Evolutionary conservation across 2,329 filamentous ascomycete genomes (phyloP), one percentile per base, ranked within the genome.

Genomic region (Orbilia javanica): DNA sequence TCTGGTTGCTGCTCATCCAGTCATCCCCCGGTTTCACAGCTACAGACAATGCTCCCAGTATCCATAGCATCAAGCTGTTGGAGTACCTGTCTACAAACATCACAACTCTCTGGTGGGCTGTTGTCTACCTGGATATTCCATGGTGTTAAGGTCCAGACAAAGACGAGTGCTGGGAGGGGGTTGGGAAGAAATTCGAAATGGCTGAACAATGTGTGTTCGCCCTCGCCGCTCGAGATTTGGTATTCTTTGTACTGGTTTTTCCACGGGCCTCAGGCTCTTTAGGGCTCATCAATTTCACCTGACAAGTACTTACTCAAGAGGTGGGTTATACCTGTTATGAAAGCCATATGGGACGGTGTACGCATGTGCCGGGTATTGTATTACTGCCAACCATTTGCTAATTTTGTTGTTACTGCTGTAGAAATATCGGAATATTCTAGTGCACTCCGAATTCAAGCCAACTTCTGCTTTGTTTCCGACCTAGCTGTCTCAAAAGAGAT

Each of bases 381-480:
- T 8, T 42, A 27, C 20, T 20, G 20, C 55, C 13, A 60, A 60
- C 18, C 27, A 4, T 10, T n/a, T 42, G 18, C 34, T 42, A 27
- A 25, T 27, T 0, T n/a, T 60, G 31, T 34, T 64, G 27, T 13
- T 13, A 6, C 29, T 27, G 8, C 29, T 42, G 11, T 53, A 52
- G 34, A 44, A 53, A 36, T 20, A 67, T 20, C n/a, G 29, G 46
- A 55, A 67, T 18, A 27, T 52, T 52, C 7, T 36, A 66, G 44
- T 18, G 13, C 13, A 11, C 15, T 6, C 42, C 39, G 25, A 22
- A 8, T 15, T 22, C 5, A 29, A 34, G 10, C 18, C 20, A 60
- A 7, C 29, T 3, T 44, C 25, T 25, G 55, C 67, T 71, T 71
- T 71, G 67, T 71, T 70, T 39, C 3, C 11, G 39, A 34, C 15